Evolutionary conservation across 2,329 filamentous ascomycete genomes (phyloP).

Genomic region (Fusarium piperis): DNA sequence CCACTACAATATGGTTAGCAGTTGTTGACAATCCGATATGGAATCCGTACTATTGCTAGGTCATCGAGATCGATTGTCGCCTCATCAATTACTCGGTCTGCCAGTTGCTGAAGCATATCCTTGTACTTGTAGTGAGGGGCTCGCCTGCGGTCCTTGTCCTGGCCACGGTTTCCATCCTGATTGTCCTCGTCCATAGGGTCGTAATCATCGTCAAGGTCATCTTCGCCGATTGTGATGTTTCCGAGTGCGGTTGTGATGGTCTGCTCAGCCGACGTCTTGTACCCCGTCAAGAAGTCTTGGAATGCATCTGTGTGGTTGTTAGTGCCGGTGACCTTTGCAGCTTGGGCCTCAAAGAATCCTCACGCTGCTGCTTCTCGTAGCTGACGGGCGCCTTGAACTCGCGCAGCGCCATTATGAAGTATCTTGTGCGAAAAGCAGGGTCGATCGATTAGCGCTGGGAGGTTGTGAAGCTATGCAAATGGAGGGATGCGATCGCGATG

Average conservation of each 20-base stretch:
- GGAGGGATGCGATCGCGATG: slow-evolving; percentile 37
- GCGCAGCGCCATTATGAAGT: slow-evolving; percentile 80
- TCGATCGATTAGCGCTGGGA: slow-evolving; percentile 24
- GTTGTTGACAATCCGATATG: background rate
- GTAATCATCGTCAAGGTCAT: slow-evolving; percentile 88
- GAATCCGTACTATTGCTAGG: slow-evolving; percentile 70
- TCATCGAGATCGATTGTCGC: slow-evolving; percentile 92
- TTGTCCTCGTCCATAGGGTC: slow-evolving; percentile 90
- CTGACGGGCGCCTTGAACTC: slow-evolving; percentile 82
- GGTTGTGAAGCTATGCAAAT: slow-evolving; percentile 23
- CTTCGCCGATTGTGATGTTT: slow-evolving; percentile 85
- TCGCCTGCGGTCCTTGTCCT: slow-evolving; percentile 59
- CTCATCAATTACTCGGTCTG: slow-evolving; percentile 80
- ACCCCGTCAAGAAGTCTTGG: slow-evolving; percentile 85
- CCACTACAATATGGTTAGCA: slow-evolving; percentile 63
- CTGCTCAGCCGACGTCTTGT: slow-evolving; percentile 80
- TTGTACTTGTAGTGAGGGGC: slow-evolving; percentile 86
- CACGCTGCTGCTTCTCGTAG: slow-evolving; percentile 87
- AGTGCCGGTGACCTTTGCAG: slow-evolving; percentile 35
- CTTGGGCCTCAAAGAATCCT: slow-evolving; percentile 43
- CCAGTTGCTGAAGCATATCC: slow-evolving; percentile 85
- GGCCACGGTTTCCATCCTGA: slow-evolving; percentile 62
- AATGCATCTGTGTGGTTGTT: slow-evolving; percentile 71
- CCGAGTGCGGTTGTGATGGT: slow-evolving; percentile 84
- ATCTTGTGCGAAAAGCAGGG: slow-evolving; percentile 30